Conservation (phyloP, 2,329 filamentous ascomycete species). For the Aspergillus fumigatiaffinis region DNA sequence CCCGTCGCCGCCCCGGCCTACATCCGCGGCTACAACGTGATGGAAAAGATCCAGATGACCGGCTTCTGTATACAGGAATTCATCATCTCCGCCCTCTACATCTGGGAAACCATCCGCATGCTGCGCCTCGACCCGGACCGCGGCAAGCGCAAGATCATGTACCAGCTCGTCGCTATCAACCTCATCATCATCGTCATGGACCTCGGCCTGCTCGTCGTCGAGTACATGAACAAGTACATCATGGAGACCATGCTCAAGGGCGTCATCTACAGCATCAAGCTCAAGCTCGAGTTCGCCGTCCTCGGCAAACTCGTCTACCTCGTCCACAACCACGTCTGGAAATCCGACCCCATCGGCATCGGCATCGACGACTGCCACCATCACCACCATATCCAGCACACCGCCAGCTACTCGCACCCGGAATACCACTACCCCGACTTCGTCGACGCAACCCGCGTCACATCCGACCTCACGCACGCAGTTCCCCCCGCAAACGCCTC, state of each 20-base stretch:
- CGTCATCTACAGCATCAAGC: constrained; percentile 47
- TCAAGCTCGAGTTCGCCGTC: constrained; percentile 50
- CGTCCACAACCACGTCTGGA: constrained; percentile 38
- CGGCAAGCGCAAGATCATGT: constrained; percentile 44
- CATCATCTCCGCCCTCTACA: constrained; percentile 52
- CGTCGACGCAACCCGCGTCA: constrained; percentile 42
- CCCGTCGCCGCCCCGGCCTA: constrained; percentile 17
- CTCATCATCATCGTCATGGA: constrained; percentile 47
- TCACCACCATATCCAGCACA: constrained; percentile 4
- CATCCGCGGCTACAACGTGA: constrained; percentile 39
- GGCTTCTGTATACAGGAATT: constrained; percentile 56
- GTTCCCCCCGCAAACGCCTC: constrained; percentile 11
- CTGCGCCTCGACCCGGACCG: constrained; percentile 44
- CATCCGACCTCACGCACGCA: constrained; percentile 40
- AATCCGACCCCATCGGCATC: constrained; percentile 28
- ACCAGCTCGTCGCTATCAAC: constrained; percentile 49
- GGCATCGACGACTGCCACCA: background rate
- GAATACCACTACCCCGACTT: constrained; percentile 39
- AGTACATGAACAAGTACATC: constrained; percentile 43
- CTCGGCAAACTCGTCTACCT: constrained; percentile 44
- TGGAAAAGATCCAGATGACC: constrained; percentile 56
- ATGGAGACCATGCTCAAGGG: constrained; percentile 47
- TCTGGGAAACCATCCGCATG: constrained; percentile 51
- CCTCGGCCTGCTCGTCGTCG: constrained; percentile 40
- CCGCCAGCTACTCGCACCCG: background rate